These are phyloP conservation scores for Penicillium sp. DNA, from an alignment of 2,329 filamentous ascomycete genomes.

Conservation along the genomic window DNA sequence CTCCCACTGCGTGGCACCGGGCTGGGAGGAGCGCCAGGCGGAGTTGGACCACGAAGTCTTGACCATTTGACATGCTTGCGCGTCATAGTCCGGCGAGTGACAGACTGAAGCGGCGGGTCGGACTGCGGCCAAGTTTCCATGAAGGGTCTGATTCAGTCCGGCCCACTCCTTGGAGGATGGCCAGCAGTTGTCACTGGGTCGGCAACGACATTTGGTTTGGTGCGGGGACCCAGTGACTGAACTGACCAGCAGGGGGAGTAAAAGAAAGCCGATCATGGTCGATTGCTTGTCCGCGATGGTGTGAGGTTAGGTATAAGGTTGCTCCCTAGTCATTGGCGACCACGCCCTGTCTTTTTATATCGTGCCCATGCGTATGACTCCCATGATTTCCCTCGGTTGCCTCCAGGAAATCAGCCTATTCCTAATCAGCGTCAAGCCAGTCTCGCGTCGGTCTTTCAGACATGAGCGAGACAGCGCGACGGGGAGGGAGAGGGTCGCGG, in stretches of 20 bases:
- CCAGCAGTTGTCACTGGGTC: slow-evolving; percentile 33
- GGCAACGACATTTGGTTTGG: slow-evolving; percentile 20
- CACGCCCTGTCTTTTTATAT: too few species aligned
- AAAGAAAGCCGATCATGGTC: slow-evolving; percentile 2
- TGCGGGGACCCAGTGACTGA: slow-evolving; percentile 2
- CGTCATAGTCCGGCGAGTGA: slow-evolving; percentile 17
- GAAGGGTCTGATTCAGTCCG: slow-evolving; percentile 32
- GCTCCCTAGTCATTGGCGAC: too few species aligned
- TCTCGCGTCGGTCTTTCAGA: too few species aligned
- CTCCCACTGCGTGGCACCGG: slow-evolving; percentile 33
- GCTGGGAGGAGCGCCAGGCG: slow-evolving; percentile 32
- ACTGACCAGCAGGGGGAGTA: slow-evolving; percentile 2
- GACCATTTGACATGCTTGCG: slow-evolving; percentile 13
- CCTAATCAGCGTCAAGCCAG: too few species aligned
- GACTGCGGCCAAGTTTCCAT: slow-evolving; percentile 33
- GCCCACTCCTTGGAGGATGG: slow-evolving; percentile 33
- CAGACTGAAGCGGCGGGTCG: slow-evolving; percentile 30
- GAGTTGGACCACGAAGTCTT: slow-evolving; percentile 21
- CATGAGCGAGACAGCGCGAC: too few species aligned
- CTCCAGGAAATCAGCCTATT: too few species aligned
- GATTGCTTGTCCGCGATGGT: neutral
- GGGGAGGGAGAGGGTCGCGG: too few species aligned
- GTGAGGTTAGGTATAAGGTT: too few species aligned
- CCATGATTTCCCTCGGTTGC: too few species aligned
- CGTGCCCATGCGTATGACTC: too few species aligned